Conservation (phyloP, 305 asterid species). For the Ilex paraguariensis region DNA sequence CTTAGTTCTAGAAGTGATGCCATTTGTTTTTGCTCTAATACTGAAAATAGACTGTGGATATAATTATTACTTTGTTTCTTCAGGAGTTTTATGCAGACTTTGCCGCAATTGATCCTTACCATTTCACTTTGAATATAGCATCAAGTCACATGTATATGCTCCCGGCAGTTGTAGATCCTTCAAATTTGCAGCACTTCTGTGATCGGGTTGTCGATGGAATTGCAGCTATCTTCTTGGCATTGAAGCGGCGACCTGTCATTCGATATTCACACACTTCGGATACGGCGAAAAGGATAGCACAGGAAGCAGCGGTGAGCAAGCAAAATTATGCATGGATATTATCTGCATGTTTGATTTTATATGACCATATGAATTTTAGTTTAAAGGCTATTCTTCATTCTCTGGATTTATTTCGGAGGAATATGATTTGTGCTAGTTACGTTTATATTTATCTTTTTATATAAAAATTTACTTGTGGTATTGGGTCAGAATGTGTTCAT, state of each 20-base stretch:
- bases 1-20: not conserved
- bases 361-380: not conserved
- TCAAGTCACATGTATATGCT: slow-evolving; percentile 86
- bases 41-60: slow-evolving; percentile 11
- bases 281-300: slow-evolving; percentile 84
- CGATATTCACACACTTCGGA: slow-evolving; percentile 93
- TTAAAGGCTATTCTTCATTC: too few species aligned
- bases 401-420: not conserved
- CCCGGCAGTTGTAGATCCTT: slow-evolving; percentile 92
- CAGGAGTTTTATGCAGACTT: slow-evolving; percentile 97
- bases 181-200: slow-evolving; percentile 67
- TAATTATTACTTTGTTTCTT: slow-evolving; percentile 29
- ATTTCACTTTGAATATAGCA: slow-evolving; percentile 68
- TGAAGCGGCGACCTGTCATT: slow-evolving; percentile 86
- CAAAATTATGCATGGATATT: not conserved
- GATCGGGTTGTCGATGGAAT: slow-evolving; percentile 89
- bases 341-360: not conserved
- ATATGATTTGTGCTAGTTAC: too few species aligned
- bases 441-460: too few species aligned
- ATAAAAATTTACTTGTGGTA: too few species aligned
- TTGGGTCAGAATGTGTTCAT: slow-evolving; percentile 2
- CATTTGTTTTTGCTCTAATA: not conserved
- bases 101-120: slow-evolving; percentile 85
- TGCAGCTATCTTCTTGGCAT: slow-evolving; percentile 79
- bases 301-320: slow-evolving; percentile 76